These are phyloP conservation scores for Agarophyton chilense DNA, from an alignment of 23 red algal genomes.

Conservation along the genomic window DNA sequence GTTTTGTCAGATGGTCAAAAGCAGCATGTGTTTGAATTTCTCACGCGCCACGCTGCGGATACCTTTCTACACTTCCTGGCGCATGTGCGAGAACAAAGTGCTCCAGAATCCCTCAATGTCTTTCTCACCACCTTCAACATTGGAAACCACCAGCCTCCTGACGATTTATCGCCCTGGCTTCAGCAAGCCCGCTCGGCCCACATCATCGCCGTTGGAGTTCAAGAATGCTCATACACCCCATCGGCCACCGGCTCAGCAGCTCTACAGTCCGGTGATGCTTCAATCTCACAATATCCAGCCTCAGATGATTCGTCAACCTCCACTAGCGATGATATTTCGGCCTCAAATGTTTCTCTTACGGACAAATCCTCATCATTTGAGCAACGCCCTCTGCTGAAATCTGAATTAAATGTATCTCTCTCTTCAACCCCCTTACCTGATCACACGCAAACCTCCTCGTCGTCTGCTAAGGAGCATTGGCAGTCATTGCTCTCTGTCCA, in stretches of 20 bases:
- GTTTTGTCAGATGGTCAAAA: neutral
- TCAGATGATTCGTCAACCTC: slow-evolving; percentile 59
- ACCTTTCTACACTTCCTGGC: slow-evolving; percentile 30
- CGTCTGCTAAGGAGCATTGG: slow-evolving; percentile 59
- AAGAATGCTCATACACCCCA: slow-evolving; percentile 59
- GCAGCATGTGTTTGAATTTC: slow-evolving; percentile 4
- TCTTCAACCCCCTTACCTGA: neutral
- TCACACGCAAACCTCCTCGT: neutral
- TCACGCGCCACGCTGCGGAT: slow-evolving; percentile 28
- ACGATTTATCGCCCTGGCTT: slow-evolving; percentile 56
- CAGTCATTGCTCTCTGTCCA: slow-evolving; percentile 35
- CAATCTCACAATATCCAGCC: slow-evolving; percentile 57
- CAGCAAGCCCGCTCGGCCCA: neutral
- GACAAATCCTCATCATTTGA: neutral
- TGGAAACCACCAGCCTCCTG: slow-evolving; percentile 57
- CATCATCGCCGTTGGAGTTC: slow-evolving; percentile 56
- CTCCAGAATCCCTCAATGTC: neutral
- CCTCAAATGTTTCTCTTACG: neutral
- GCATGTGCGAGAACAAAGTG: slow-evolving; percentile 14
- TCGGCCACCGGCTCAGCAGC: neutral
- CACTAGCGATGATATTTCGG: neutral
- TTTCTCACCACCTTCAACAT: slow-evolving; percentile 69
- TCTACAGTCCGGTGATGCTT: neutral
- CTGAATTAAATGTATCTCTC: neutral
- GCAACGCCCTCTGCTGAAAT: neutral